These are phyloP conservation scores for Haplosporangium gracile DNA, from an alignment of 192 early-diverging fungal species.

Conservation along the genomic window DNA sequence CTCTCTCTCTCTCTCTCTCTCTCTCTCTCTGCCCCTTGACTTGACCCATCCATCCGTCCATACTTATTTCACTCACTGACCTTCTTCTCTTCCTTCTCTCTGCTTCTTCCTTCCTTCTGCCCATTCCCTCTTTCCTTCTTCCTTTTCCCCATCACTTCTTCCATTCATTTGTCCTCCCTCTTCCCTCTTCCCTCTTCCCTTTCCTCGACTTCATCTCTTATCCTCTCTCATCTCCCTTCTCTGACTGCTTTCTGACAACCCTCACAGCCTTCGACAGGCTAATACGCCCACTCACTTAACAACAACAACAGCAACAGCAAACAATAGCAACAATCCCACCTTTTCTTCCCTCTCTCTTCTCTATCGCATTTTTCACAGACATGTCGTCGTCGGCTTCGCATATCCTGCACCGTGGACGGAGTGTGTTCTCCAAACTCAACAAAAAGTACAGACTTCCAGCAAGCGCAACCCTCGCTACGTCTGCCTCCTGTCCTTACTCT, in stretches of 20 bases:
- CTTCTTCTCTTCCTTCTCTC: background rate
- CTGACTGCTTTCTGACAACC: background rate
- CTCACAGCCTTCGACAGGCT: background rate
- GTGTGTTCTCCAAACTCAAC: slow-evolving; percentile 56
- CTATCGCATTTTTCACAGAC: background rate
- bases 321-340: background rate
- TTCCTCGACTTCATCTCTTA: background rate
- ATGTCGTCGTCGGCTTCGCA: slow-evolving; percentile 47
- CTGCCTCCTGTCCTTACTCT: slow-evolving; percentile 32
- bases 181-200: background rate
- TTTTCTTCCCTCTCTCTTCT: background rate
- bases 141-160: too few species aligned
- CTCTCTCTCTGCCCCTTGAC: background rate
- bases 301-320: slow-evolving; percentile 21
- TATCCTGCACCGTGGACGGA: slow-evolving; percentile 48
- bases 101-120: background rate
- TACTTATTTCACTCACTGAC: background rate
- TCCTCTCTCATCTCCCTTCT: background rate
- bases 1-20: background rate
- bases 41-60: background rate
- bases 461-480: slow-evolving; percentile 8
- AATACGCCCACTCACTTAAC: slow-evolving; percentile 20
- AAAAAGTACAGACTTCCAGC: slow-evolving; percentile 42
- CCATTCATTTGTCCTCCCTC: background rate
- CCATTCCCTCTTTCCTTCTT: background rate